These are phyloP conservation scores for Lepiota subincarnata DNA, from an alignment of 768 basidiomycete genomes.

Conservation along the genomic window DNA sequence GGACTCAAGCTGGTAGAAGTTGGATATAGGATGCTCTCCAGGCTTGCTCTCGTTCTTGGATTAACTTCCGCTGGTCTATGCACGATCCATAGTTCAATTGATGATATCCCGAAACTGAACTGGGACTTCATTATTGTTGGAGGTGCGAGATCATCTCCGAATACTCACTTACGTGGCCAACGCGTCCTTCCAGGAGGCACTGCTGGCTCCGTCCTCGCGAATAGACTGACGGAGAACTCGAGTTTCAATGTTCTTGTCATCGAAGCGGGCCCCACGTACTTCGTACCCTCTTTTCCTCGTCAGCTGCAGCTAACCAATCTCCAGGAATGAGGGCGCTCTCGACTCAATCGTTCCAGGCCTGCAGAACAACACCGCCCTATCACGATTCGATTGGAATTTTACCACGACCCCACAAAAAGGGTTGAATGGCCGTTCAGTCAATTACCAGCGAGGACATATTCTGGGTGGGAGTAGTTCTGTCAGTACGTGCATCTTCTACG, in stretches of 20 bases:
- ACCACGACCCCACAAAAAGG: slow-evolving; percentile 27
- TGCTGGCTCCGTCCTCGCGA: slow-evolving; percentile 24
- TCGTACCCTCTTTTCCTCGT: neutral
- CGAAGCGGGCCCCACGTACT: slow-evolving; percentile 25
- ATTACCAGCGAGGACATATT: slow-evolving; percentile 24
- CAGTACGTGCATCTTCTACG: slow-evolving; percentile 20
- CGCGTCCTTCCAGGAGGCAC: slow-evolving; percentile 16
- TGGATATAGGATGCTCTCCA: neutral
- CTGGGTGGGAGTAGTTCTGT: slow-evolving; percentile 29
- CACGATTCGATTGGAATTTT: slow-evolving; percentile 30
- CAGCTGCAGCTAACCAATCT: neutral
- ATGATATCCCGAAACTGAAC: slow-evolving; percentile 3
- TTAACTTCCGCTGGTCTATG: neutral
- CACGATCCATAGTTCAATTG: neutral
- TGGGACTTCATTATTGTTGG: slow-evolving; percentile 23
- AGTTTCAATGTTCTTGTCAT: slow-evolving; percentile 22
- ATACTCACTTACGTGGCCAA: too few species aligned
- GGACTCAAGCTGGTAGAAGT: too few species aligned
- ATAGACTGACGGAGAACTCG: slow-evolving; percentile 23
- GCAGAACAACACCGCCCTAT: slow-evolving; percentile 1
- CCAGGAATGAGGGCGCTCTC: slow-evolving; percentile 18
- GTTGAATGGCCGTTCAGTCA: slow-evolving; percentile 20
- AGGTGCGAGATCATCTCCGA: slow-evolving; percentile 12
- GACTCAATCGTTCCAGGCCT: slow-evolving; percentile 17
- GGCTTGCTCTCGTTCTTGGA: neutral